Conservation (phyloP, 345 rosid species). For the Euphorbia lathyris region DNA sequence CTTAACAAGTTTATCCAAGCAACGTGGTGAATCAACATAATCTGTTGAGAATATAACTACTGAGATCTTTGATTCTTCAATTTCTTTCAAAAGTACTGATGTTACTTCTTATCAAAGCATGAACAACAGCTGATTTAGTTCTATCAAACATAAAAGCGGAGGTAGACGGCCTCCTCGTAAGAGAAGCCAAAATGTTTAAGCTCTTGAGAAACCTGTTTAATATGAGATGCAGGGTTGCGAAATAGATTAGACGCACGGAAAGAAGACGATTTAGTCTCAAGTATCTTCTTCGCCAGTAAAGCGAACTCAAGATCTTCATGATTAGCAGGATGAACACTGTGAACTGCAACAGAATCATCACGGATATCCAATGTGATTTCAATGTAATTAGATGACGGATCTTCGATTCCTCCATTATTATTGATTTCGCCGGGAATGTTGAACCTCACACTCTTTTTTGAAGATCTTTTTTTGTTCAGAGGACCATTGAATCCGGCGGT, state of each 20-base stretch:
- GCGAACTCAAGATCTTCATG: slow-evolving; percentile 67
- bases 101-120: too few species aligned
- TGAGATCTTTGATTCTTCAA: too few species aligned
- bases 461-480: slow-evolving; percentile 39
- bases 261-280: slow-evolving; percentile 44
- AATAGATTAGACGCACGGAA: slow-evolving; percentile 42
- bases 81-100: too few species aligned
- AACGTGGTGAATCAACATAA: too few species aligned
- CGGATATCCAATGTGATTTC: slow-evolving; percentile 84
- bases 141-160: slow-evolving; percentile 47
- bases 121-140: slow-evolving; percentile 67
- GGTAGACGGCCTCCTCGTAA: slow-evolving; percentile 45
- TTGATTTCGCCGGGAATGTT: slow-evolving; percentile 42
- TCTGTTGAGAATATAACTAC: too few species aligned
- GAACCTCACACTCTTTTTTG: slow-evolving; percentile 83
- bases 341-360: slow-evolving; percentile 77
- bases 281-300: slow-evolving; percentile 57
- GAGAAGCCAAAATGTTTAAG: slow-evolving; percentile 54
- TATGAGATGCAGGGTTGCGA: slow-evolving; percentile 55
- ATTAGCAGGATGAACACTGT: slow-evolving; percentile 72
- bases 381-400: slow-evolving; percentile 42
- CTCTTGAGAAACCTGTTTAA: slow-evolving; percentile 79
- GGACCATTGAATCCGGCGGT: slow-evolving; percentile 56
- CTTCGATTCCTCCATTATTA: slow-evolving; percentile 2
- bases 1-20: too few species aligned